phyloP scores from a whole-genome alignment of 305 asterid genomes.

The Striga hermonthica region DNA sequence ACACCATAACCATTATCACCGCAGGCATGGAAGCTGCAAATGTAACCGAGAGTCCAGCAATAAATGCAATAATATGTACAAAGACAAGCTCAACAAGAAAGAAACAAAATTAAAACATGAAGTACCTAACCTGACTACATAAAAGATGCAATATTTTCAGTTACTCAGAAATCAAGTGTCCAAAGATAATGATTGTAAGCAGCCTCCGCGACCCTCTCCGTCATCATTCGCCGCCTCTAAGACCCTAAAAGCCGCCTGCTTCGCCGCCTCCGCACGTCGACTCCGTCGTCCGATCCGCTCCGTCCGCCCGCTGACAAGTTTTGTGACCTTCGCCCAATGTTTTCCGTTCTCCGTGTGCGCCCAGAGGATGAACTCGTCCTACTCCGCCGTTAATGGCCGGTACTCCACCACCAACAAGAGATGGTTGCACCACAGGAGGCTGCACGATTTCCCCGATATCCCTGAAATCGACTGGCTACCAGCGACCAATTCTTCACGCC shows the following conservation, averaged over 20 bases:
- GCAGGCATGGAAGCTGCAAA: no score
- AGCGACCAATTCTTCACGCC: slow-evolving; percentile 49
- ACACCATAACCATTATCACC: no score
- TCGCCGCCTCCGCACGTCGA: slow-evolving; percentile 22
- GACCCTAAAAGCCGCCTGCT: slow-evolving; percentile 14
- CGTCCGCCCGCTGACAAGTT: slow-evolving; percentile 43
- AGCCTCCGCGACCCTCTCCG: no score
- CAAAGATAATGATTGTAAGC: no score
- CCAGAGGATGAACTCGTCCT: slow-evolving; percentile 39
- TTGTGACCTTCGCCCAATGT: slow-evolving; percentile 49
- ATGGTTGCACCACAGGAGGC: slow-evolving; percentile 59
- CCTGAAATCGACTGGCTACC: slow-evolving; percentile 44
- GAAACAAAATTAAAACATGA: no score
- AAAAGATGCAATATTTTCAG: no score
- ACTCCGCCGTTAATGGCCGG: slow-evolving; percentile 43
- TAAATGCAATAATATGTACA: no score
- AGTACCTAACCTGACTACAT: no score
- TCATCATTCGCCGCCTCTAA: no score
- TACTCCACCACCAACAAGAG: slow-evolving; percentile 49
- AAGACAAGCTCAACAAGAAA: no score
- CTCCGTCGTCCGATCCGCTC: slow-evolving; percentile 51
- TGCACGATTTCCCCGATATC: slow-evolving; percentile 51
- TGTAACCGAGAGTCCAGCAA: no score
- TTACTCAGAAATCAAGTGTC: no score
- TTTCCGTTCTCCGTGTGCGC: slow-evolving; percentile 44